Base-by-base conservation (phyloP, 164 flowering plant species). In the Chimonanthus praecox region DNA sequence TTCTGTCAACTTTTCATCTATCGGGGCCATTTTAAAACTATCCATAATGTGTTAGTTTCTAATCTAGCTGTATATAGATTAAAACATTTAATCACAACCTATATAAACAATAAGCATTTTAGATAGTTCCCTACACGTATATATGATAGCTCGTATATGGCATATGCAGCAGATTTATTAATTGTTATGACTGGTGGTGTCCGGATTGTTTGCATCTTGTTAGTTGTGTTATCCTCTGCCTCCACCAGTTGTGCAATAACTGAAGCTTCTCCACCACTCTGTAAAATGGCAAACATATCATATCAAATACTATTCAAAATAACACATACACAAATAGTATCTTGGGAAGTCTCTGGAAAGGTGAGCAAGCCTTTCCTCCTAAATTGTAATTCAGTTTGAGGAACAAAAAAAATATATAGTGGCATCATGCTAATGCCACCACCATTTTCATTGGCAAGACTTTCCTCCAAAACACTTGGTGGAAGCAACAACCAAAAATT, bases 251-350 rank as follows among this genome's bases (percentile, higher is more conserved):
- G 91, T 21, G 98, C 99, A 64, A 91, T 89, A 70, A 94, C 85
- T 1, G 98, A 92, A 7, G 97, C 89, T 79, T 94, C 98, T 76
- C 89, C 86, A 8, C 96, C 96, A 75, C 86, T 91, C 97, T 92
- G 80, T 13, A 47, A 64, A 44, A 46, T 47, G 11, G n/a, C 16
- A 6, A 68, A 69, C 21, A 13, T 20, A 66, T 72, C 58, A 62
- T 58, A 20, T 61, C 51, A 5, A 47, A 47, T 6, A 8, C n/a
- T 68, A 49, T 21, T 7, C 18, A 48, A 47, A 47, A 11, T 2
- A 54, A 54, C 60, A 11, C 16, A 10, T n/a, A 48, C 21, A 63
- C 45, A 63, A 21, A 63, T 54, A 54, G 2, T 54, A 54, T 54
- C 5, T 10, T 54, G 11, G 60, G 60, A 54, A 0, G 4, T 11